These are phyloP conservation scores for Combretum micranthum DNA, from an alignment of 345 rosid genomes.

Conservation along the genomic window DNA sequence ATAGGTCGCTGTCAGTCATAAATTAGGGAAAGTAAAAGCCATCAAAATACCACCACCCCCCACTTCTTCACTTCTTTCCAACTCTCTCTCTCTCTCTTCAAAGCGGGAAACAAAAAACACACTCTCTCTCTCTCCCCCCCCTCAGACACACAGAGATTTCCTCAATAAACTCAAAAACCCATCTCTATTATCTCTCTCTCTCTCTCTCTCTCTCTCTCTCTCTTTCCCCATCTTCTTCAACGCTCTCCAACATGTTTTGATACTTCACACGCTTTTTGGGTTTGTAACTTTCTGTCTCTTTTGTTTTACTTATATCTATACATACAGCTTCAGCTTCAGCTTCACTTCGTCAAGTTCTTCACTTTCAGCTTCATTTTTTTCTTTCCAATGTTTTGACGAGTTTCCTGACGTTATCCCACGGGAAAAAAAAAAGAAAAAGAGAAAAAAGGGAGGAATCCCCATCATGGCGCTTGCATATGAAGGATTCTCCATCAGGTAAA, in stretches of 20 bases:
- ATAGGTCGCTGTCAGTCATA: constrained; percentile 45
- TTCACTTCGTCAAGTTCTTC: neutral
- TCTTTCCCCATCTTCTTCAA: neutral
- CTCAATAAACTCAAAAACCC: constrained; percentile 2
- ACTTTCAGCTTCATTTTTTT: neutral
- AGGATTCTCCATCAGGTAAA: constrained; percentile 63
- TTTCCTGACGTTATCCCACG: neutral
- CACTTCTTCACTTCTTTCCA: neutral
- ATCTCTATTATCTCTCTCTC: neutral
- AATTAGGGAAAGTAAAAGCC: constrained; percentile 24
- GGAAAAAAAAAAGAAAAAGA: too few species aligned
- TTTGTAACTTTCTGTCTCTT: neutral
- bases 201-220: constrained; percentile 7
- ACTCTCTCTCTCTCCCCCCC: constrained; percentile 18
- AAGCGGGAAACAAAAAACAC: constrained; percentile 29
- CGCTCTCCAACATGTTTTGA: neutral
- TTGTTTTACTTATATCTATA: neutral
- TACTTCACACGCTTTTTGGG: neutral
- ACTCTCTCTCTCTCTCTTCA: constrained; percentile 5
- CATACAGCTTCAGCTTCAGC: neutral
- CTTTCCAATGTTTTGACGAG: neutral
- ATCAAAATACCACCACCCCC: constrained; percentile 8
- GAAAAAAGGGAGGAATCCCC: neutral
- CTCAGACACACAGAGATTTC: neutral
- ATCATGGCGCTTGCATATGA: constrained; percentile 36